Base-by-base conservation (phyloP, 2,329 filamentous ascomycete species). In the Talaromyces sp. region DNA sequence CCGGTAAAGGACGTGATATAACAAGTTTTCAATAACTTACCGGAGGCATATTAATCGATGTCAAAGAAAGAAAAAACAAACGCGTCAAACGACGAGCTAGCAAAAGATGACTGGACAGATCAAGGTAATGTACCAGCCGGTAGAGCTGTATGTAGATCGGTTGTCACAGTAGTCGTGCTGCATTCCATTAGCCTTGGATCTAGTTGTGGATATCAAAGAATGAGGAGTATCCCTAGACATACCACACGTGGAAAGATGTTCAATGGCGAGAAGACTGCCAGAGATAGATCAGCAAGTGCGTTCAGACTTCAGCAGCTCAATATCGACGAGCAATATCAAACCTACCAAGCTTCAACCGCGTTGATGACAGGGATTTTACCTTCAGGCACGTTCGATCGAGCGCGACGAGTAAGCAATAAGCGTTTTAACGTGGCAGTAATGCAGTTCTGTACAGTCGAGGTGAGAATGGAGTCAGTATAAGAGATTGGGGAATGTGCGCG, bases 31-130 rank as follows among this genome's bases (percentile, higher is more conserved):
- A 58, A 66, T 37, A 66, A 82, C 84, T 82, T 83, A 87, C 85
- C 72, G 83, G 82, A 80, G 84, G 83, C 85, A 87, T 87, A 77
- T 81, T 73, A 73, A 74, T 72, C 66, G 75, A 72, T 71, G 66
- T 69, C 61, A 61, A 70, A 68, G 63, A 63, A 52, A 68, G 66
- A 69, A 61, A 68, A 63, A 56, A 68, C 66, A 69, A 61, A 68
- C 68, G 68, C 67, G 71, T 69, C 62, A 63, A 67, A 68, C 65
- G 49, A 33, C 27, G 52, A 67, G 67, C 64, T 62, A 68, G 68
- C 66, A 68, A 68, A 67, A 62, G 70, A 69, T 67, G 65, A 65
- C 39, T 65, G 62, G 65, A 67, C 31, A 33, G 56, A 45, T 67
- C 61, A 41, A 62, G 59, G 52, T 59, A 58, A 66, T 59, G 64